These are phyloP conservation scores for Ophiostoma sp. DNA, from an alignment of 2,329 filamentous ascomycete species.

Conservation along the genomic window DNA sequence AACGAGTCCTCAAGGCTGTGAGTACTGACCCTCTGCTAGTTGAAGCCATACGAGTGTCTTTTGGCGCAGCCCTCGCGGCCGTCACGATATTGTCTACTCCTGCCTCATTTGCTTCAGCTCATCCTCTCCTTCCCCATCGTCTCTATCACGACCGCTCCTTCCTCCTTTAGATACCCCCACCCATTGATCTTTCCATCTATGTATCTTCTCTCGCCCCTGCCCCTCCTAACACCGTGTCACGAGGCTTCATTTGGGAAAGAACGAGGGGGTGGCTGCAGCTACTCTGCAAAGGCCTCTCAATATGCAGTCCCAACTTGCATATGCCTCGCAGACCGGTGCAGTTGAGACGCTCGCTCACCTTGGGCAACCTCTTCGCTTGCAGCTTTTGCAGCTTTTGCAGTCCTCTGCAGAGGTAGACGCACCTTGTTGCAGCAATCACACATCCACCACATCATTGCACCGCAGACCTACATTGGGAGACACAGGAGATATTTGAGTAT, in stretches of 20 bases:
- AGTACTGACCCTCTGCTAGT: background rate
- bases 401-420: background rate
- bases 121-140: background rate
- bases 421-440: slow-evolving; percentile 6
- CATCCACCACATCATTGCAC: background rate
- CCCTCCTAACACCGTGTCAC: background rate
- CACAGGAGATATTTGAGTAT: background rate
- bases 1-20: background rate
- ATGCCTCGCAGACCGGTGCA: background rate
- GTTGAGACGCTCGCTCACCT: slow-evolving; percentile 10
- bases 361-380: background rate
- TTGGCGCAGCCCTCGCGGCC: background rate
- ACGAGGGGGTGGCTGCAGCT: slow-evolving; percentile 18
- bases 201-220: background rate
- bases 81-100: background rate
- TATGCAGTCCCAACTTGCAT: background rate
- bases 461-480: background rate
- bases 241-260: background rate
- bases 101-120: background rate
- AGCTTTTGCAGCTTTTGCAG: slow-evolving; percentile 9
- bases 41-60: background rate
- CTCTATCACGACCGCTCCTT: background rate
- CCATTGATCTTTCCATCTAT: background rate
- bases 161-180: too few relatives aligned
- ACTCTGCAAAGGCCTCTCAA: background rate